Base-by-base conservation (phyloP, 1,284 basidiomycete species). In the Melampsora americana region DNA sequence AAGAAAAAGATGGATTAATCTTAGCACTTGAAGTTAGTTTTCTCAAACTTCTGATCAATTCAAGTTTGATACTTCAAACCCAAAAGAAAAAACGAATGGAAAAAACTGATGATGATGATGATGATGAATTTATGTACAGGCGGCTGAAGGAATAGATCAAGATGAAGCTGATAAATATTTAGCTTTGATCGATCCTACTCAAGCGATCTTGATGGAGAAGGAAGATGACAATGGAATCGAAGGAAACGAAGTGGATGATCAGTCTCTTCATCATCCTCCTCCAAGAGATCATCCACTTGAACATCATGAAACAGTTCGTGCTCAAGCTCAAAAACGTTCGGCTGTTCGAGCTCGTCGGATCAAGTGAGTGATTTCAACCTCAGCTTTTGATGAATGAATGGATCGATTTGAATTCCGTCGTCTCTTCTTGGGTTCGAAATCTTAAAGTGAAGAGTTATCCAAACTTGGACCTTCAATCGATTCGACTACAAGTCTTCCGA, bases 111-210 rank as follows among this genome's bases (percentile, higher is more conserved):
- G 39, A 7, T n/a, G n/a, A n/a, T n/a, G n/a, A n/a, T n/a, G n/a
- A n/a, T n/a, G n/a, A n/a, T n/a, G n/a, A n/a, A n/a, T n/a, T n/a
- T n/a, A n/a, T n/a, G n/a, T n/a, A n/a, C n/a, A 74, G 71, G 71
- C 71, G 12, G 71, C 71, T 16, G 71, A 74, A 60, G 71, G 64
- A n/a, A 46, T 74, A 18, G 71, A 74, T 16, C 64, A 66, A 44
- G 64, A 66, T 50, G 71, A 74, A 59, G 71, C 71, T 26, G 71
- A 74, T 30, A 42, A 62, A 42, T 74, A 74, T 44, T n/a, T 74
- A 44, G 71, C 71, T 30, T 53, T 74, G 11, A 28, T 74, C 12
- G 71, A 74, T 66, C 71, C 71, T 2, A 39, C 64, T 14, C 60
- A 61, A 30, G 60, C 62, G 16, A 62, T 62, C 6, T 44, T 74